phyloP scores from a whole-genome alignment of 2,329 filamentous ascomycete genomes.

The Pyrenochaeta sp. region DNA sequence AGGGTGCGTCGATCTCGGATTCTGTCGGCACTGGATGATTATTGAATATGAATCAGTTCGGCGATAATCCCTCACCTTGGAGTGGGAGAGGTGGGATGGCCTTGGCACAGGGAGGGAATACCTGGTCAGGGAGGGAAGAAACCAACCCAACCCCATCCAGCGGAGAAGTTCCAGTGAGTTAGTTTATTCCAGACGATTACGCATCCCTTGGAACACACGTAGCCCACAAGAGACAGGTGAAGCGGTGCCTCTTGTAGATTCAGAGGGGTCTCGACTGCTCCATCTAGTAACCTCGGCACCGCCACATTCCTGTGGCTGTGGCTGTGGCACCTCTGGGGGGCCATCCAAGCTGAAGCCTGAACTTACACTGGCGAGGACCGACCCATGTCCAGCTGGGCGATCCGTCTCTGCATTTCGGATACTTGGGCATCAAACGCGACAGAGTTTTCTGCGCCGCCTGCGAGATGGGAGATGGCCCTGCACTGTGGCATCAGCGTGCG shows the following conservation, averaged over 20 bases:
- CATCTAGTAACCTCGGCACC: no score
- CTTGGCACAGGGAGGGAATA: background rate
- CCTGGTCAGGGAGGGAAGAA: background rate
- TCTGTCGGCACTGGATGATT: background rate
- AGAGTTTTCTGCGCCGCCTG: conserved; percentile 23
- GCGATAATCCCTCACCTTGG: conserved; percentile 5
- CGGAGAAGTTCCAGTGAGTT: no score
- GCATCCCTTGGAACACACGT: no score
- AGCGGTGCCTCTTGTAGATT: no score
- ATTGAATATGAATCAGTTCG: background rate
- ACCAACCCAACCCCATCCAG: background rate
- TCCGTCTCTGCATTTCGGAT: background rate
- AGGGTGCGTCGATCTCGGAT: background rate
- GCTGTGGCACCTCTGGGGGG: no score
- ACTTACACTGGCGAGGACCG: background rate
- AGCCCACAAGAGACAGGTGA: no score
- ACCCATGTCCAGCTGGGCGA: conserved; percentile 9
- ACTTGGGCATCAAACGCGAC: conserved; percentile 36
- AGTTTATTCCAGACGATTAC: no score
- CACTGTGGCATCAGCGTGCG: conserved; percentile 35
- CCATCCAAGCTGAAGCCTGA: background rate
- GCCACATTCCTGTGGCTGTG: no score
- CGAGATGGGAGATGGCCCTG: conserved; percentile 27
- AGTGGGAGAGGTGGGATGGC: conserved; percentile 4
- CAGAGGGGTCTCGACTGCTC: no score